Evolutionary conservation across 2,329 filamentous ascomycete genomes (phyloP).

Genomic region (Tolypocladium endophyticum): DNA sequence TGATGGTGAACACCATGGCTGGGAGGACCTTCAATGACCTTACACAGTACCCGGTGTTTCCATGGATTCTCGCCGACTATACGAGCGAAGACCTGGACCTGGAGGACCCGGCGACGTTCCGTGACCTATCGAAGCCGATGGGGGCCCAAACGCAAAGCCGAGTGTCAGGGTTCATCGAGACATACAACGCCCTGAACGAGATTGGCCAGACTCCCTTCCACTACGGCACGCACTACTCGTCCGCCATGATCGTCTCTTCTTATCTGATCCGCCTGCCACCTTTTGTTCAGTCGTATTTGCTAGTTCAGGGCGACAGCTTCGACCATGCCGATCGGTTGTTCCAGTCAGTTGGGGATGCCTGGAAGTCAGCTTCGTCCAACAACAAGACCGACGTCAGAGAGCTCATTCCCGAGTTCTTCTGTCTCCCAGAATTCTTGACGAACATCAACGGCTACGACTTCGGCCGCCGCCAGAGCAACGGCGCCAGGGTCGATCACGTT

Average conservation of each 20-base stretch:
- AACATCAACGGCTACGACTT: conserved; percentile 95
- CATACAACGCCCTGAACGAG: conserved; percentile 80
- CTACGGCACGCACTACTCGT: conserved; percentile 97
- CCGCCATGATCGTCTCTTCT: conserved; percentile 95
- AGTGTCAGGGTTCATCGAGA: conserved; percentile 69
- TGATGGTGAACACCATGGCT: conserved; percentile 97
- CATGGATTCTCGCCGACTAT: conserved; percentile 94
- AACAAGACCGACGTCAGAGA: conserved; percentile 94
- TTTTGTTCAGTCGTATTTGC: conserved; percentile 89
- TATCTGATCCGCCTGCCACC: conserved; percentile 92
- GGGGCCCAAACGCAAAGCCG: conserved; percentile 73
- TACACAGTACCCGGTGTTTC: conserved; percentile 96
- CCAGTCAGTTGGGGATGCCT: conserved; percentile 83
- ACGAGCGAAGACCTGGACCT: conserved; percentile 87
- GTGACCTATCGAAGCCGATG: conserved; percentile 92
- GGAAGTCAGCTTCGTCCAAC: conserved; percentile 78
- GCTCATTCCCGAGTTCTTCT: conserved; percentile 95
- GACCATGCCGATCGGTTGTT: conserved; percentile 94
- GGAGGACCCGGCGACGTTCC: conserved; percentile 71
- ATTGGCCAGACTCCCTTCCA: conserved; percentile 92
- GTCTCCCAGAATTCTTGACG: conserved; percentile 85
- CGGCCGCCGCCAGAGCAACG: conserved; percentile 72
- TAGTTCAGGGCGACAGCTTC: conserved; percentile 91
- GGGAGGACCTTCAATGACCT: conserved; percentile 95
- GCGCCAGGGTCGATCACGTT: conserved; percentile 73